Evolutionary conservation across 352 stramenopile genomes (phyloP), one percentile per base, ranked within the genome.

Genomic region (Phytophthora nicotianae): DNA sequence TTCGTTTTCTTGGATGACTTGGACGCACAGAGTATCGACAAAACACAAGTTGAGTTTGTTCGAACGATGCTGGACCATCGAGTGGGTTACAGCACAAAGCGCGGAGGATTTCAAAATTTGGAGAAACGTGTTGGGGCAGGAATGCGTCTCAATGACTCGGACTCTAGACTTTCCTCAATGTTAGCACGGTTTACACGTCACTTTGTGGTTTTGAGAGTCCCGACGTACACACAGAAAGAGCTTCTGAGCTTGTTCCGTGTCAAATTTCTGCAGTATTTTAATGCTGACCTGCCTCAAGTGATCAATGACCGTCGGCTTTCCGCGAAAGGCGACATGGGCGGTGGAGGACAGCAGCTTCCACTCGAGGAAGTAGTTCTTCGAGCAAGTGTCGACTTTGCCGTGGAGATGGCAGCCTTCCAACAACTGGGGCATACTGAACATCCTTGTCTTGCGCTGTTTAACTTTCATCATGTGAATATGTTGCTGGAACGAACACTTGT

Each of bases 1-100:
- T 81, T 83, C 32, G 54, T 89, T 4, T 90, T 90, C 50, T 9
- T 90, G 11, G 81, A 90, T 53, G 79, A 90, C 38, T 41, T 90
- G 1, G 40, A 68, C 9, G 45, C 48, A 40, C 16, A 27, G 7
- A 16, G 48, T 35, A 20, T 62, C 9, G 33, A 54, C 8, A 48
- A 55, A 2, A 46, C 46, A 8, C 53, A 77, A 13, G 50, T 72
- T 3, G 68, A 86, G n/a, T 88, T 81, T 41, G 54, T 84, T 23
- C 75, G 81, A 1, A 55, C 70, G 1, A 64, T 81, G n/a, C 37
- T 90, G 9, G 77, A 88, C 35, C 81, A 90, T 50, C 45, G 58
- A 33, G 26, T 78, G 13, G 61, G 58, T 16, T 79, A 74, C 20
- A 83, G 67, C 20, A 72, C 62, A n/a, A 74, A 71, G 6, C 35